A percentile compares a stretch with the other conserved stretches of the same genome.
Conservation (phyloP, 2,329 filamentous ascomycete species). For the Lomentospora prolificans region DNA sequence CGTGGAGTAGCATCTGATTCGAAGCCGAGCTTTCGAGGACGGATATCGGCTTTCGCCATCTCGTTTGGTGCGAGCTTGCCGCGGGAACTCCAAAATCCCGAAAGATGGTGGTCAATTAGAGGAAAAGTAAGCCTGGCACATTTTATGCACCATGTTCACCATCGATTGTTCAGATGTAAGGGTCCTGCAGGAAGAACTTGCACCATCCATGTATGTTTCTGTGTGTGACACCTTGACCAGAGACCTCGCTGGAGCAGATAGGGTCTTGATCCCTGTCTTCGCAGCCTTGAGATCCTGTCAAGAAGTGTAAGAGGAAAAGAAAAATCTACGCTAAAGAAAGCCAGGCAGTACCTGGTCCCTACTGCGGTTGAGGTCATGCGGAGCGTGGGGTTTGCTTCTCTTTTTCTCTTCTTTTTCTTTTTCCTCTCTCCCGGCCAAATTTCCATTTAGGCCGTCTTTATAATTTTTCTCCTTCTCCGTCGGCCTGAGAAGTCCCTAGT, state of each 20-base stretch:
- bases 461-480: neutral
- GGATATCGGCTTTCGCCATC: neutral
- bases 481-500: neutral
- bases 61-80: too few species aligned
- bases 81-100: too few species aligned
- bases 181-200: neutral
- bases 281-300: too few species aligned
- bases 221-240: too few species aligned
- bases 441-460: neutral
- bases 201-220: too few species aligned
- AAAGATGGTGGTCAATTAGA: too few species aligned
- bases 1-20: too few species aligned
- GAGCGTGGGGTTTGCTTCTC: neutral
- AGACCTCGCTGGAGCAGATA: too few species aligned
- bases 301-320: neutral
- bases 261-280: too few species aligned
- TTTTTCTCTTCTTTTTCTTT: neutral
- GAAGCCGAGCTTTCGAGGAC: neutral
- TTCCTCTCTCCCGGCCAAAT: neutral
- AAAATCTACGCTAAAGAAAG: neutral
- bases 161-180: neutral
- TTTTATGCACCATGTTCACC: too few species aligned
- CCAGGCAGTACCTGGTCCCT: neutral
- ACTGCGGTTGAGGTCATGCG: neutral
- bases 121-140: too few species aligned